Base-by-base conservation (phyloP, 1,284 basidiomycete genomes). In the Rhodotorula sp. region DNA sequence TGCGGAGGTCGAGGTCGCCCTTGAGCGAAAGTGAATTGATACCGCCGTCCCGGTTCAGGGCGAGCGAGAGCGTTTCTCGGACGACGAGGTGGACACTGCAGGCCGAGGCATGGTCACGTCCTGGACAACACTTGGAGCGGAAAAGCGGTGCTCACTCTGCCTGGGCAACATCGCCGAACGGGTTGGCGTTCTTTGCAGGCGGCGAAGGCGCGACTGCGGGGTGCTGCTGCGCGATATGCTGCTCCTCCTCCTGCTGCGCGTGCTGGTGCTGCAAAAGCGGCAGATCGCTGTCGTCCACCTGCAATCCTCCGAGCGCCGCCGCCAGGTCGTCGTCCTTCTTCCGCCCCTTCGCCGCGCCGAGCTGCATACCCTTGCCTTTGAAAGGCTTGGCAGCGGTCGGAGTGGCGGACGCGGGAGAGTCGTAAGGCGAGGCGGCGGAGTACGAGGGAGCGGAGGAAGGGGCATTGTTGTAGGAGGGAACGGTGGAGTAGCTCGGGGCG, bases 331-430 rank as follows among this genome's bases (percentile, higher is more conserved):
- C 87, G 60, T 88, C 89, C 81, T 93, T 95, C 83, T 95, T 96
- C 76, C 87, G 80, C 2, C 71, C 69, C 66, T 78, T 78, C 48
- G 73, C 86, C 15, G 62, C 64, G 48, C 94, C 94, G n/a, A 99
- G 86, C 80, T 98, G 97, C 95, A 99, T 98, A 44, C 95, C 94
- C 46, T 89, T 87, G 62, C 90, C 88, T 84, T 96, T 97, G 88
- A 99, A 98, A 1, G 75, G 73, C 61, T 75, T 77, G 54, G 72
- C 69, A 1, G 70, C 16, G 1, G 61, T 9, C 18, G 66, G 57
- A 10, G 30, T 24, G 6, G 51, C 18, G 6, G 53, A 48, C 3
- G 57, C 30, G 2, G 64, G 59, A 11, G 64, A 28, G 59, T 78
- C 75, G 64, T 70, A 70, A 1, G 46, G 16, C 18, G 68, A 57